These are phyloP conservation scores for Aspergillus amoenus DNA, from an alignment of 2,329 filamentous ascomycete genomes.

Conservation along the genomic window DNA sequence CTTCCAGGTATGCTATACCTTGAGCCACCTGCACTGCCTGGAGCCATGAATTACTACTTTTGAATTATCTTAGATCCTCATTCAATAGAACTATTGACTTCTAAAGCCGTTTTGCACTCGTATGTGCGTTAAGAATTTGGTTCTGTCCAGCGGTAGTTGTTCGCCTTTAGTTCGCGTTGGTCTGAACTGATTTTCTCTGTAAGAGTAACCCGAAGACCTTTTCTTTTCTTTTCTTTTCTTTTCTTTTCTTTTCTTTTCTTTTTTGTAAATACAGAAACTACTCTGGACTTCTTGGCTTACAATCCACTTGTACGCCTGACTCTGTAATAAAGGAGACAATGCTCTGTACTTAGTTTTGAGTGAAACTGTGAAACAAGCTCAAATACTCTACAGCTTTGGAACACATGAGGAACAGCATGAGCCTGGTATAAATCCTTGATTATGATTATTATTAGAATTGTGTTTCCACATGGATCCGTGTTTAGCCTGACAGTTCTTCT, in stretches of 20 bases:
- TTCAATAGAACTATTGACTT: constrained; percentile 9
- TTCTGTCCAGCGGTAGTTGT: not conserved
- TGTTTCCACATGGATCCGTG: not conserved
- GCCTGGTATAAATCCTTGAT: not conserved
- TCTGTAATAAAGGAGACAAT: not conserved
- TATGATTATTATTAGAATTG: not conserved
- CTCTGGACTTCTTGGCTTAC: not conserved
- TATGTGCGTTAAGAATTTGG: not conserved
- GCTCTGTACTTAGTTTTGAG: not conserved
- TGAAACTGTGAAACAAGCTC: not conserved
- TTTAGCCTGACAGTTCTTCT: not conserved
- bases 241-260: no score
- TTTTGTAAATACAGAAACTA: not conserved
- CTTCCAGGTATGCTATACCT: constrained; percentile 1
- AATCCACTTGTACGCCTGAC: not conserved
- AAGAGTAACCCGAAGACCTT: not conserved
- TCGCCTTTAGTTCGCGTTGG: not conserved
- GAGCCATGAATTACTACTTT: constrained; percentile 4
- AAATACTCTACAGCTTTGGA: not conserved
- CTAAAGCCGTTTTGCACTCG: not conserved
- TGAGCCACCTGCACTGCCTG: not conserved
- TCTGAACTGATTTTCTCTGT: not conserved
- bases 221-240: not conserved
- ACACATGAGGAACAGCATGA: not conserved
- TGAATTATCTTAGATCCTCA: constrained; percentile 10